Evolutionary conservation across 1,139 yeast genomes (phyloP).

Genomic region (Geotrichum cucujoidarum): DNA sequence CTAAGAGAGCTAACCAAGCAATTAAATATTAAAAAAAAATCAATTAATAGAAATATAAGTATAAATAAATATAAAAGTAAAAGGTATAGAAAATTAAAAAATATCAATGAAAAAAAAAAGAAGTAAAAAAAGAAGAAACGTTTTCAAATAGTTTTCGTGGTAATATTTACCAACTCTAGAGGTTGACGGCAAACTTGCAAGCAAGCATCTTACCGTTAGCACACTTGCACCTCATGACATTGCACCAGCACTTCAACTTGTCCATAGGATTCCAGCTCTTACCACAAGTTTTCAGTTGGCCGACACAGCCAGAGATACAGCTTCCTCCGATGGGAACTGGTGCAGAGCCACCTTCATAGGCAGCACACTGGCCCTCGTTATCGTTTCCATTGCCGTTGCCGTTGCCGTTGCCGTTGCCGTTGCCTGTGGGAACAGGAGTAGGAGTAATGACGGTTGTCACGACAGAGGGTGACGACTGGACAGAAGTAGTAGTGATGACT

Average conservation of each 20-base stretch:
- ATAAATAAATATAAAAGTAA: neutral
- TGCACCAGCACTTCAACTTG: slow-evolving; percentile 22
- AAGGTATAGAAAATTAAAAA: slow-evolving; percentile 9
- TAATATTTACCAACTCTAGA: neutral
- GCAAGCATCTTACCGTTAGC: slow-evolving; percentile 26
- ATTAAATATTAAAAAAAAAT: too few relatives aligned
- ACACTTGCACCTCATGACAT: slow-evolving; percentile 27
- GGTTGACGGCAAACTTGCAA: slow-evolving; percentile 12
- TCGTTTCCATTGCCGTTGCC: too few relatives aligned
- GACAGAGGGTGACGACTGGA: slow-evolving; percentile 2
- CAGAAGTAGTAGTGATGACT: slow-evolving; percentile 1
- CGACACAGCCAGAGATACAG: slow-evolving; percentile 28
- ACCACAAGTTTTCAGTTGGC: slow-evolving; percentile 21
- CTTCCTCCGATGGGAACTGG: slow-evolving; percentile 24
- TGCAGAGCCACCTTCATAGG: slow-evolving; percentile 21
- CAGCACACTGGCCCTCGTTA: slow-evolving; percentile 15
- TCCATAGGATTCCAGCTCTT: slow-evolving; percentile 14
- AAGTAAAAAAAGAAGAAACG: neutral
- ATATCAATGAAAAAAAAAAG: neutral
- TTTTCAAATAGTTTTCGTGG: neutral
- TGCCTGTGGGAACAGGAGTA: slow-evolving; percentile 3
- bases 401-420: neutral
- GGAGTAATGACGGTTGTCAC: slow-evolving; percentile 6
- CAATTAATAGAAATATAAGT: neutral
- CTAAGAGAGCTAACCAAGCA: too few relatives aligned